Conservation (phyloP, 1,284 basidiomycete genomes). For the Ceratobasidium sp. region DNA sequence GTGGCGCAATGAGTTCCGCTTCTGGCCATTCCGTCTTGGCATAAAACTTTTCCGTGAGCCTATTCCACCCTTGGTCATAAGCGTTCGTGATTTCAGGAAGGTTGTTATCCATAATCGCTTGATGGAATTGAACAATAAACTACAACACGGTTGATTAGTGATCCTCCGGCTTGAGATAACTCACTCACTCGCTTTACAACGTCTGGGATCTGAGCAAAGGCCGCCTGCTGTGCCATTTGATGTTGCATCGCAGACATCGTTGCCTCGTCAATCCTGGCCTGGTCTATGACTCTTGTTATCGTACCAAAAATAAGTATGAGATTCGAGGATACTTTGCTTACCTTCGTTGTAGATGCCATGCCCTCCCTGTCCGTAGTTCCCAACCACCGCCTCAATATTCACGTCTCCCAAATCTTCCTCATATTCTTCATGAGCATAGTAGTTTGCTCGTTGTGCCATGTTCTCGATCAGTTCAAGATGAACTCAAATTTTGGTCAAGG, state of each 20-base stretch:
- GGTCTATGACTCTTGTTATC: background rate
- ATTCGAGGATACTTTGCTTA: slow-evolving; percentile 54
- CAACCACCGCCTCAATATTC: slow-evolving; percentile 77
- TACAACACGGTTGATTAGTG: slow-evolving; percentile 54
- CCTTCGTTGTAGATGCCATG: slow-evolving; percentile 77
- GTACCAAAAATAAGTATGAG: background rate
- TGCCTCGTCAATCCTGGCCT: slow-evolving; percentile 68
- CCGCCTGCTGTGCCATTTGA: slow-evolving; percentile 82
- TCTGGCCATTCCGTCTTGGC: slow-evolving; percentile 97
- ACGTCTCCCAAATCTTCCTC: slow-evolving; percentile 81
- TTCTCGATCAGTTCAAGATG: background rate
- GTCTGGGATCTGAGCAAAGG: slow-evolving; percentile 82
- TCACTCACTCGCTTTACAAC: slow-evolving; percentile 79
- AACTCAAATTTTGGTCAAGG: slow-evolving; percentile 39
- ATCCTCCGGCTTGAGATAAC: background rate
- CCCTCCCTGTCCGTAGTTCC: slow-evolving; percentile 69
- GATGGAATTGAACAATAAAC: slow-evolving; percentile 93
- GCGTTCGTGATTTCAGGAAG: slow-evolving; percentile 89
- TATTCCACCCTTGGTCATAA: slow-evolving; percentile 97
- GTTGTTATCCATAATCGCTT: slow-evolving; percentile 88
- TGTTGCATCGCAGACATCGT: slow-evolving; percentile 76
- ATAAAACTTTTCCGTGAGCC: slow-evolving; percentile 96
- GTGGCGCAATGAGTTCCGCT: slow-evolving; percentile 92
- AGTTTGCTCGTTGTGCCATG: slow-evolving; percentile 50
- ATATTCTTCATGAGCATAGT: slow-evolving; percentile 65